Evolutionary conservation across 495 filamentous ascomycete species (phyloP).

Genomic region (Penicillium arizonense): DNA sequence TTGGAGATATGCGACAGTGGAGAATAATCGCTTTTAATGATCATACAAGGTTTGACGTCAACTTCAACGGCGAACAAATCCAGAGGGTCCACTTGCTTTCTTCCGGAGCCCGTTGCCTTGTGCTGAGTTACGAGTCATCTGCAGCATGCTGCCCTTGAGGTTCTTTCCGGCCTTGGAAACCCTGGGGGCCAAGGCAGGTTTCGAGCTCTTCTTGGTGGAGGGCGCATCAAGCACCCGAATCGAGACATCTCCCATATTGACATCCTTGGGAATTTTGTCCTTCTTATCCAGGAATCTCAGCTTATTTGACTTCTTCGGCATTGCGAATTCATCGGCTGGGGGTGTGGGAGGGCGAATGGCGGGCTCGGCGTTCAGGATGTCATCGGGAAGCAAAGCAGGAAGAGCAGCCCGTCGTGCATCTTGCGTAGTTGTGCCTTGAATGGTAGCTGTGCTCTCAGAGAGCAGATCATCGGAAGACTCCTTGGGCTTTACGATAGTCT

Average conservation of each 20-base stretch:
- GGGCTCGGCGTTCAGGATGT: conserved; percentile 50
- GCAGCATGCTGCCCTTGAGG: conserved; percentile 50
- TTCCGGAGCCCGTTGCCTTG: conserved; percentile 40
- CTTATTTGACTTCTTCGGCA: conserved; percentile 41
- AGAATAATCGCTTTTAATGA: neutral
- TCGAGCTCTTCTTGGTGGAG: conserved; percentile 28
- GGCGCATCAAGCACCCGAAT: conserved; percentile 52
- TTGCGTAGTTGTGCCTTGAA: conserved; percentile 42
- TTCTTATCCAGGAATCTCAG: conserved; percentile 50
- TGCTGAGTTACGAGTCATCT: conserved; percentile 34
- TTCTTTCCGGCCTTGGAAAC: conserved; percentile 45
- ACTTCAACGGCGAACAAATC: conserved; percentile 43
- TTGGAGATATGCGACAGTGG: neutral
- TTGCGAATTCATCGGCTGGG: conserved; percentile 22
- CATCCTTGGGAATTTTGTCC: conserved; percentile 54
- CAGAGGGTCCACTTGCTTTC: conserved; percentile 32
- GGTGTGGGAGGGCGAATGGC: conserved; percentile 38
- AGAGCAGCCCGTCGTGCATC: conserved; percentile 38
- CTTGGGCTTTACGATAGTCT: conserved; percentile 33
- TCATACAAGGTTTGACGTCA: conserved; percentile 16
- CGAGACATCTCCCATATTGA: conserved; percentile 49
- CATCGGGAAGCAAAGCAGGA: conserved; percentile 52
- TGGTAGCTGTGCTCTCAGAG: conserved; percentile 41
- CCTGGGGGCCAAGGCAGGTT: conserved; percentile 46
- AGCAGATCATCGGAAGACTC: conserved; percentile 33